Percentiles rank a stretch among this genome's conserved stretches.
These are phyloP conservation scores for Physocladia obscura DNA, from an alignment of 192 early-diverging fungal genomes.

Conservation along the genomic window DNA sequence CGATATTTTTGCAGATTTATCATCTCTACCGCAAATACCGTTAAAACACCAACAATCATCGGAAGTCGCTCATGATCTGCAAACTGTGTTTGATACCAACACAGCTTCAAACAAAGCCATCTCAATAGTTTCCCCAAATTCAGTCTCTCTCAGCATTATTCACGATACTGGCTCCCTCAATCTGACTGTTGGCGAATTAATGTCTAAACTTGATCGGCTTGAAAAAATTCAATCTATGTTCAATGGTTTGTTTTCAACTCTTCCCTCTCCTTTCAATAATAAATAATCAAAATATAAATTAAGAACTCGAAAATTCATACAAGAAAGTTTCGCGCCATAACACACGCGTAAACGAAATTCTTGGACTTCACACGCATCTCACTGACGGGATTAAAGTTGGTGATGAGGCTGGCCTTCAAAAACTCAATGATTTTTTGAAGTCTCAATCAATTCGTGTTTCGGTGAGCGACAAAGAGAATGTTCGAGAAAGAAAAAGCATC, in stretches of 20 bases:
- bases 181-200: conserved; percentile 5
- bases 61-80: neutral
- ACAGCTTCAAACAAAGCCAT: neutral
- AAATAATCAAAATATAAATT: neutral
- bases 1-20: neutral
- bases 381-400: conserved; percentile 8
- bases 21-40: neutral
- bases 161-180: conserved; percentile 4
- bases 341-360: conserved; percentile 1
- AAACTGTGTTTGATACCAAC: neutral
- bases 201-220: conserved; percentile 15
- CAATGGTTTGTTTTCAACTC: conserved; percentile 11
- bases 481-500: no score
- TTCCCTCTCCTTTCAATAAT: neutral
- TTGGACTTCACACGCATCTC: neutral
- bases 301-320: conserved; percentile 20
- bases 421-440: no score
- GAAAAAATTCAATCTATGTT: conserved; percentile 23
- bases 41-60: no score
- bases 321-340: conserved; percentile 13
- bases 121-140: neutral
- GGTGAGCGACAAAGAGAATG: no score
- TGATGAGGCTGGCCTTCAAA: conserved; percentile 12
- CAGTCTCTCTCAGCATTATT: conserved; percentile 2
- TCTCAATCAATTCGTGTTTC: no score